Evolutionary conservation across 176 grass and related monocot genomes (phyloP).

Genomic region (Saccharum officinarum): DNA sequence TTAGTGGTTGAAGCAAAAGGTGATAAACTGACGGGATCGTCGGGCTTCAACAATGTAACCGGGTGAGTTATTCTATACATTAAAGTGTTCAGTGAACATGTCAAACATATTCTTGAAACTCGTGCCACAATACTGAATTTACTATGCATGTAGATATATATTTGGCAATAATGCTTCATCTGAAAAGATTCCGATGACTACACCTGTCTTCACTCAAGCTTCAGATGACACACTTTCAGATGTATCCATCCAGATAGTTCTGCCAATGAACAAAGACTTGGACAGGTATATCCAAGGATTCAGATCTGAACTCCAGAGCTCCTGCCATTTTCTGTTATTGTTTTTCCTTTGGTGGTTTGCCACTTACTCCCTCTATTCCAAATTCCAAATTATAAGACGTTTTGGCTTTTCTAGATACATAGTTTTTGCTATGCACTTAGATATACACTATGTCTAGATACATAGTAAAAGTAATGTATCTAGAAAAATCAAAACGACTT

Average conservation of each 20-base stretch:
- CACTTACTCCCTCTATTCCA: no score
- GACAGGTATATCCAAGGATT: constrained; percentile 44
- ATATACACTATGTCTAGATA: no score
- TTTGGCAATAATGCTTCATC: constrained; percentile 85
- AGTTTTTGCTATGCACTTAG: no score
- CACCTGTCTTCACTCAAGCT: constrained; percentile 91
- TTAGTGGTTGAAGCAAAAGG: constrained; percentile 84
- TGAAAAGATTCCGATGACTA: constrained; percentile 96
- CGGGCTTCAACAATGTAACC: constrained; percentile 86
- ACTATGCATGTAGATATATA: constrained; percentile 74
- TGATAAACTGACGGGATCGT: constrained; percentile 91
- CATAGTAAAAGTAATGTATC: no score
- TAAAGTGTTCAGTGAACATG: not conserved
- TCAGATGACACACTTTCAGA: constrained; percentile 69
- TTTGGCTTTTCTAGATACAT: no score
- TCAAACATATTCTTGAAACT: not conserved
- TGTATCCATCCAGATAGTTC: constrained; percentile 87
- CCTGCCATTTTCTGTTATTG: not conserved
- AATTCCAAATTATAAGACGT: no score
- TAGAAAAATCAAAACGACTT: no score
- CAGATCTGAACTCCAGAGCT: not conserved
- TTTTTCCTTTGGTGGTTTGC: not conserved
- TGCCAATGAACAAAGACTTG: constrained; percentile 75
- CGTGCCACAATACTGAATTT: constrained; percentile 13
- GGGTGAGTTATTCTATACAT: constrained; percentile 53